Percentiles rank a stretch among this genome's conserved stretches.
phyloP scores from a whole-genome alignment of 2,329 filamentous ascomycete genomes.

The Colletotrichum falcatum region DNA sequence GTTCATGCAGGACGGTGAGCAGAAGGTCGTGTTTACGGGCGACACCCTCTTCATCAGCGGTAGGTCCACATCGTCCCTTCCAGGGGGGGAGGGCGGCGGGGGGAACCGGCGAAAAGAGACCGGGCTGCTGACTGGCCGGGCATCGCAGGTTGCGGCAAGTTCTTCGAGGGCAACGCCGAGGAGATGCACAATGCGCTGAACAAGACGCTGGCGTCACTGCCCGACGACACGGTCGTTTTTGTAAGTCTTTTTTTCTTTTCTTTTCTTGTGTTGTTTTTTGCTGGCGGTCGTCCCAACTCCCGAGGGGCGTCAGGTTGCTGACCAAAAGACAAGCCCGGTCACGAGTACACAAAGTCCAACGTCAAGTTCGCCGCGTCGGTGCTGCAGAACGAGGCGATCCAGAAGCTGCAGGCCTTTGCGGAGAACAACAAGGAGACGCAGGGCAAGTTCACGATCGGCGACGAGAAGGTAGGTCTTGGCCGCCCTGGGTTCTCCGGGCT shows the following conservation, averaged over 20 bases:
- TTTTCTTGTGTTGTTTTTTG: no score
- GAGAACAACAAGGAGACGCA: constrained; percentile 88
- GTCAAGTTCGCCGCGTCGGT: constrained; percentile 88
- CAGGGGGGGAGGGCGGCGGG: not conserved
- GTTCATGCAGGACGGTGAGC: constrained; percentile 83
- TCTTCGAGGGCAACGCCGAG: constrained; percentile 90
- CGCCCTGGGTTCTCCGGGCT: no score
- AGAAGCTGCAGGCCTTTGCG: constrained; percentile 81
- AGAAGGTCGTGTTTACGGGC: constrained; percentile 89
- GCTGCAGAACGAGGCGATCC: constrained; percentile 78
- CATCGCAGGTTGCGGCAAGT: constrained; percentile 83
- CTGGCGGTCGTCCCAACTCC: not conserved
- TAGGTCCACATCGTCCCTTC: constrained; percentile 52
- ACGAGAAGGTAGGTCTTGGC: constrained; percentile 81
- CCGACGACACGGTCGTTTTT: constrained; percentile 92
- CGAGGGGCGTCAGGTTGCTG: not conserved
- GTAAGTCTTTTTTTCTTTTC: no score
- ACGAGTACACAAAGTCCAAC: constrained; percentile 98
- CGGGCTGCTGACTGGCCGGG: not conserved
- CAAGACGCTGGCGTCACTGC: constrained; percentile 81
- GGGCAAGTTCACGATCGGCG: constrained; percentile 94
- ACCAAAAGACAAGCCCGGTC: constrained; percentile 79
- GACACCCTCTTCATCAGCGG: constrained; percentile 96
- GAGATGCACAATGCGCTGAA: constrained; percentile 97
- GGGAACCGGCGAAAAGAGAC: no score